Conservation (phyloP, 495 filamentous ascomycete genomes). For the Penicillium soppii region DNA sequence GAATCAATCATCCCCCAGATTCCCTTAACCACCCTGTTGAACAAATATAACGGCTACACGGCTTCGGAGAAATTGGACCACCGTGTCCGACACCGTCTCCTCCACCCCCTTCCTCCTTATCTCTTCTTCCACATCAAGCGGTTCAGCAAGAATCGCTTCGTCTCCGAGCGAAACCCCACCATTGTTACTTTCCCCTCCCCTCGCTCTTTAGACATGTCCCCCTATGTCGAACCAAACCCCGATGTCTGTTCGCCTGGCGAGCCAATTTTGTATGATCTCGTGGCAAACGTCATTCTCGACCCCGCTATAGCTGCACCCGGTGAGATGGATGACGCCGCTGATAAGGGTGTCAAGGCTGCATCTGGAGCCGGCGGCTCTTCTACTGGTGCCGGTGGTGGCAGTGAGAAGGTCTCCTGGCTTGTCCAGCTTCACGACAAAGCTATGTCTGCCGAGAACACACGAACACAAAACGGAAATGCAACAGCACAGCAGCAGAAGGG, state of each 20-base stretch:
- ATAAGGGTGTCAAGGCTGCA: conserved; percentile 76
- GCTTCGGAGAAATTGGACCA: conserved; percentile 86
- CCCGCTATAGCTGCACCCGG: conserved; percentile 75
- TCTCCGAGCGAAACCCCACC: conserved; percentile 92
- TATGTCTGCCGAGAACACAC: conserved; percentile 38
- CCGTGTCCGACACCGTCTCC: conserved; percentile 81
- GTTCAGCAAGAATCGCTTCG: conserved; percentile 94
- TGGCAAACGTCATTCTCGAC: conserved; percentile 82
- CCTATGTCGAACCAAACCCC: conserved; percentile 80
- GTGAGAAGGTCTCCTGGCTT: conserved; percentile 54
- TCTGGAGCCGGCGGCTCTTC: conserved; percentile 56
- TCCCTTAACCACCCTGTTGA: conserved; percentile 81
- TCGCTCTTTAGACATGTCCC: conserved; percentile 78
- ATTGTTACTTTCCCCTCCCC: conserved; percentile 91
- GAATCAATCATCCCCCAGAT: conserved; percentile 97
- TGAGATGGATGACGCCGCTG: conserved; percentile 72
- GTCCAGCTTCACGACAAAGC: conserved; percentile 59
- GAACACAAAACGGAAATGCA: conserved; percentile 28
- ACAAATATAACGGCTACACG: conserved; percentile 89
- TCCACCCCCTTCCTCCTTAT: conserved; percentile 90
- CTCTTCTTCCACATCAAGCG: conserved; percentile 96
- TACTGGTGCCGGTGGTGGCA: conserved; percentile 42
- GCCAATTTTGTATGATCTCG: conserved; percentile 93
- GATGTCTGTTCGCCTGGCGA: conserved; percentile 63
- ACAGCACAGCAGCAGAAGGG: conserved; percentile 33